Evolutionary conservation across 805 yeast genomes (phyloP).

Genomic region (Schwanniomyces vanrijiae): DNA sequence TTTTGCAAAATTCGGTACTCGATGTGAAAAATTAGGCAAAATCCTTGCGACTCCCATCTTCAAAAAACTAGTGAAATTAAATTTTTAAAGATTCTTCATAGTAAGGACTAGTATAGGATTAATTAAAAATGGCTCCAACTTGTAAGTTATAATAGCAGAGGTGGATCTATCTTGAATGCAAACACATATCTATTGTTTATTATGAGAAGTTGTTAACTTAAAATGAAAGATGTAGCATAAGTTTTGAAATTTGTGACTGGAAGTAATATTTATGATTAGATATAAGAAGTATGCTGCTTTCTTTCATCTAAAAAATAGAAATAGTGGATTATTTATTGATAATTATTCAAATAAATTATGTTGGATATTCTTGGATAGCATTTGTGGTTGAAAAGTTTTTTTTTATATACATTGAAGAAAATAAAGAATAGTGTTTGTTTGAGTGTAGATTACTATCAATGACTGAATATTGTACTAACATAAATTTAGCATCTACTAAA

Average conservation of each 20-base stretch:
- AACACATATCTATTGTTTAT: background rate
- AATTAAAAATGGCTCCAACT: constrained; percentile 24
- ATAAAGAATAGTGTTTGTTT: background rate
- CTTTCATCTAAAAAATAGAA: background rate
- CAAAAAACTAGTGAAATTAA: constrained; percentile 2
- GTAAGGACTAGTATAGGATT: constrained; percentile 9
- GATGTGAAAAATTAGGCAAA: constrained; percentile 6
- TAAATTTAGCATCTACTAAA: constrained; percentile 54
- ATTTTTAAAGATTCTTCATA: constrained; percentile 3
- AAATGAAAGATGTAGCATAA: background rate
- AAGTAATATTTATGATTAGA: background rate
- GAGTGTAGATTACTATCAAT: background rate
- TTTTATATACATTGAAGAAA: background rate
- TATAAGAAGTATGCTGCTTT: background rate
- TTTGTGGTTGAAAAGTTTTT: background rate
- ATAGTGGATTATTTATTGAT: too few relatives aligned
- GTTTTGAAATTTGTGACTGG: background rate
- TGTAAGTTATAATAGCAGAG: constrained; percentile 14
- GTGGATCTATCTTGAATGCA: background rate
- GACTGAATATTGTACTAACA: constrained; percentile 22
- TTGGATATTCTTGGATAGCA: background rate
- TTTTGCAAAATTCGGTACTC: background rate
- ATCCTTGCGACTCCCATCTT: background rate
- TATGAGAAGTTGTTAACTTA: background rate
- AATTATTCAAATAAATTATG: too few relatives aligned